These are phyloP conservation scores for Colletotrichum siamense DNA, from an alignment of 2,329 filamentous ascomycete species.

Conservation along the genomic window DNA sequence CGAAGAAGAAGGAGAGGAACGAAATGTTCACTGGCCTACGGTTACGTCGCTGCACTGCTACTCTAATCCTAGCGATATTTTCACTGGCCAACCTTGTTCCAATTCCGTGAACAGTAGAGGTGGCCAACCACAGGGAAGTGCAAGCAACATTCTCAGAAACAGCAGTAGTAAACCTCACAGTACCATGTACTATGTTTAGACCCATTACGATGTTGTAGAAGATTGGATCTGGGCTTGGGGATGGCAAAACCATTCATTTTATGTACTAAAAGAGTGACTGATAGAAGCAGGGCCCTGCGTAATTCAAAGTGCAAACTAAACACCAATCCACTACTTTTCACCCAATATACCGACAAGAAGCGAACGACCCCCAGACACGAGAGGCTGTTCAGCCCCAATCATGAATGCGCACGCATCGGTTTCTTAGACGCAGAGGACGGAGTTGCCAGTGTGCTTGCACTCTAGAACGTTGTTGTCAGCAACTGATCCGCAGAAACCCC, in stretches of 20 bases:
- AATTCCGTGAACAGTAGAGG: too few species aligned
- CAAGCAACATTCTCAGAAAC: too few species aligned
- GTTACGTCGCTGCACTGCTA: too few species aligned
- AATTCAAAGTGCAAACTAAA: background rate
- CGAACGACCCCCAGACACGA: too few species aligned
- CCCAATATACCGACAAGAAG: background rate
- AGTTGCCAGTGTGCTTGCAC: background rate
- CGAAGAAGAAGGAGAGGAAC: too few species aligned
- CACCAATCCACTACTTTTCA: rapidly evolving
- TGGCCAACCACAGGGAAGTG: too few species aligned
- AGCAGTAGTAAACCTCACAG: too few species aligned
- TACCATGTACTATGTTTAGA: too few species aligned
- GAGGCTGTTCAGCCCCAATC: background rate
- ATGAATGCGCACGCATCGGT: rapidly evolving
- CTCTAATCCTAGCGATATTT: too few species aligned
- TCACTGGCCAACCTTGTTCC: too few species aligned
- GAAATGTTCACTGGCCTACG: too few species aligned
- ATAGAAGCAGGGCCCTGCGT: background rate
- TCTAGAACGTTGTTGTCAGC: background rate
- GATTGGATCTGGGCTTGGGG: rapidly evolving
- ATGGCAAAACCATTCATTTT: background rate
- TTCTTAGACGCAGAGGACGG: background rate
- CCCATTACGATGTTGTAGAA: too few species aligned
- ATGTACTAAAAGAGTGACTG: background rate
- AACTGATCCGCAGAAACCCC: background rate